Evolutionary conservation across 441 rosid genomes (phyloP).

Genomic region (Manihot esculenta): DNA sequence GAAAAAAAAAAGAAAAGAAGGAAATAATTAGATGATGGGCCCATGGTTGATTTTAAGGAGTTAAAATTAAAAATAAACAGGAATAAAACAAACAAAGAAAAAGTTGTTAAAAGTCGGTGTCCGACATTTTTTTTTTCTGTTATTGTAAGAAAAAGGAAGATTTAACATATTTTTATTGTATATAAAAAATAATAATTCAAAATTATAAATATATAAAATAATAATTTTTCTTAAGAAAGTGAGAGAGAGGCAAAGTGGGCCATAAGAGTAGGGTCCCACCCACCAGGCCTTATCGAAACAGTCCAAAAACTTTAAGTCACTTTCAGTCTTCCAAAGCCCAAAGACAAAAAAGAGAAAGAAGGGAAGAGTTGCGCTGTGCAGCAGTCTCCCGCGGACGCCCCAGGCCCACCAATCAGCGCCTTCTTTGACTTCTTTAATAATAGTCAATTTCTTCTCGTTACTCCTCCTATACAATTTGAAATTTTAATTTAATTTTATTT

Average conservation of each 20-base stretch:
- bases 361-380: background rate
- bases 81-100: slow-evolving; percentile 7
- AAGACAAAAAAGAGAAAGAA: background rate
- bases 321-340: slow-evolving; percentile 25
- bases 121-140: background rate
- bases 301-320: slow-evolving; percentile 38
- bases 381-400: background rate
- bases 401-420: slow-evolving; percentile 12
- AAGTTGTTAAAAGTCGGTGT: slow-evolving; percentile 35
- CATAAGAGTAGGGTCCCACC: slow-evolving; percentile 20
- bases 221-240: too few relatives aligned
- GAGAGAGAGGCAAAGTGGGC: background rate
- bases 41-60: slow-evolving; percentile 26
- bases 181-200: background rate
- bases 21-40: slow-evolving; percentile 36
- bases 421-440: slow-evolving; percentile 7
- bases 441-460: background rate
- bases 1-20: background rate
- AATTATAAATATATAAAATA: too few relatives aligned
- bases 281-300: background rate
- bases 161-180: background rate
- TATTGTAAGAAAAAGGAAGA: too few relatives aligned
- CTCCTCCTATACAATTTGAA: too few relatives aligned
- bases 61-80: background rate
- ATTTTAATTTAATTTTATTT: too few relatives aligned